A percentile compares a stretch with the other conserved stretches of the same genome.
Conservation (phyloP, 164 flowering plant genomes). For the Magnolia sinica region DNA sequence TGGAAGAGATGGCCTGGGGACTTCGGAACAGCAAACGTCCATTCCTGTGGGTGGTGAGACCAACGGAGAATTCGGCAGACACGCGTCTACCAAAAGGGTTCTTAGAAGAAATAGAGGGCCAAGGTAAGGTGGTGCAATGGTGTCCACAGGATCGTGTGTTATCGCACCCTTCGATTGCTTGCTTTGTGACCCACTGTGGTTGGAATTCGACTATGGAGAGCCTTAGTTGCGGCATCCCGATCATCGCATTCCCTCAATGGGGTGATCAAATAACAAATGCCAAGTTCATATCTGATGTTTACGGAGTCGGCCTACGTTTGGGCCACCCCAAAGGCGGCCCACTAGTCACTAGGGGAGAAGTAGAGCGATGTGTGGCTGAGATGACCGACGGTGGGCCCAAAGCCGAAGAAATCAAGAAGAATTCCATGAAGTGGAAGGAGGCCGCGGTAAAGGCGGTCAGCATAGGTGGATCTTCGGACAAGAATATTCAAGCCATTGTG, state of each 20-base stretch:
- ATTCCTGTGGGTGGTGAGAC: constrained; percentile 65
- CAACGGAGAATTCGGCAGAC: constrained; percentile 14
- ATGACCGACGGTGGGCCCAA: constrained; percentile 37
- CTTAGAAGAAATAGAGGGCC: constrained; percentile 40
- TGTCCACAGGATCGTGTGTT: constrained; percentile 63
- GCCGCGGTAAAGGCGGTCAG: constrained; percentile 57
- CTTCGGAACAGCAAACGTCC: constrained; percentile 33
- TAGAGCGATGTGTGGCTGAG: constrained; percentile 47
- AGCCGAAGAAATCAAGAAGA: constrained; percentile 55
- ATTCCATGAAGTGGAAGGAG: constrained; percentile 55
- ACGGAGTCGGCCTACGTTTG: constrained; percentile 46
- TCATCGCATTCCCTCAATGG: constrained; percentile 61
- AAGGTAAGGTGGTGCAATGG: constrained; percentile 62
- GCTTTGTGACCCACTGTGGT: constrained; percentile 76
- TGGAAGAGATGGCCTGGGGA: constrained; percentile 60
- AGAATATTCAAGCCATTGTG: constrained; percentile 45
- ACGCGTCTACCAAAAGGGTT: constrained; percentile 45
- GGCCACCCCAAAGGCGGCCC: constrained; percentile 27
- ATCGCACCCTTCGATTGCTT: constrained; percentile 53
- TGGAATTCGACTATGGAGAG: constrained; percentile 80
- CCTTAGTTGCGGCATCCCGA: constrained; percentile 49
- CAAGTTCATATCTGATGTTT: constrained; percentile 55
- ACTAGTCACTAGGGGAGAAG: constrained; percentile 44
- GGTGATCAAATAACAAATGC: constrained; percentile 74
- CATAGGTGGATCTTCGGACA: constrained; percentile 66